phyloP scores from a whole-genome alignment of 257 asterid species.

The Nyctanthes arbortristis region DNA sequence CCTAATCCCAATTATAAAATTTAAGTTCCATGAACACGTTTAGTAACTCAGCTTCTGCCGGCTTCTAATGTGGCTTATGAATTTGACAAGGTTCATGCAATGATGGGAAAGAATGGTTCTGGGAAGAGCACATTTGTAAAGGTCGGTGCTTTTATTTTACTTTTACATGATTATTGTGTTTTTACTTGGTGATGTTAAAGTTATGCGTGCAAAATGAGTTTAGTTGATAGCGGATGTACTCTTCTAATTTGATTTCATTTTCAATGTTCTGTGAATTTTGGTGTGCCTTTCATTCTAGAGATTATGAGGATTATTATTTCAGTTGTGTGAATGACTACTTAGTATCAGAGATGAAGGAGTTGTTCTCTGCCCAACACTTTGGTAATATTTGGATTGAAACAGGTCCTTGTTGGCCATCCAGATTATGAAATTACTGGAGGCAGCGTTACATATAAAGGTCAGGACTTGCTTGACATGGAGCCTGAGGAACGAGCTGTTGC shows the following conservation, averaged over 20 bases:
- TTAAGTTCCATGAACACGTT: neutral
- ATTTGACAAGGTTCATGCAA: conserved; percentile 72
- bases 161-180: neutral
- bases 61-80: conserved; percentile 26
- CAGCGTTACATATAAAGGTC: conserved; percentile 77
- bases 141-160: conserved; percentile 51
- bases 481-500: conserved; percentile 96
- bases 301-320: conserved; percentile 1
- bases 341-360: neutral
- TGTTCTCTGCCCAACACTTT: conserved; percentile 23
- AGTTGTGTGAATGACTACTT: neutral
- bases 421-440: conserved; percentile 95
- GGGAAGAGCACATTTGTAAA: conserved; percentile 99
- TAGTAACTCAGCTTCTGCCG: neutral
- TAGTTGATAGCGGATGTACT: neutral
- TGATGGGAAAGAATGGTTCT: conserved; percentile 99
- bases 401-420: conserved; percentile 99
- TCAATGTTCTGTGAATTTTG: too few relatives aligned
- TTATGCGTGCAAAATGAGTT: neutral
- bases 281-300: neutral
- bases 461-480: conserved; percentile 85
- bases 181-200: conserved; percentile 16
- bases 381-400: conserved; percentile 32
- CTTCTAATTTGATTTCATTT: too few relatives aligned
- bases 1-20: neutral